Conservation (phyloP, 2,329 filamentous ascomycete species). For the Stagonosporopsis cucurbitacearum region DNA sequence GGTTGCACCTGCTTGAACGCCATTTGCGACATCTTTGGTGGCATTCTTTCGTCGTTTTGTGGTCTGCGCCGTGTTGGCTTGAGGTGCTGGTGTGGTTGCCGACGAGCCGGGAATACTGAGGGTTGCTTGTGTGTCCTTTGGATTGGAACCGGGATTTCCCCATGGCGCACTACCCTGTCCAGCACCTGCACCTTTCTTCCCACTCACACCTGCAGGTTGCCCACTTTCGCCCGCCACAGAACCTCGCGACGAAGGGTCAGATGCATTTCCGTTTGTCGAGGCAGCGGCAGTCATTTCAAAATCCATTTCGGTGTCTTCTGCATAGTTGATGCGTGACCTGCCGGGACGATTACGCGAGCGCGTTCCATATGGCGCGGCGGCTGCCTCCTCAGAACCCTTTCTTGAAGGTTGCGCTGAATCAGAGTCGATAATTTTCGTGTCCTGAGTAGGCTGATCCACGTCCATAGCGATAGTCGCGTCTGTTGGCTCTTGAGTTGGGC, state of each 20-base stretch:
- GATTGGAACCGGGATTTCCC: constrained; percentile 44
- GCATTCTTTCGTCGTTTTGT: constrained; percentile 85
- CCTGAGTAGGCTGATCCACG: constrained; percentile 37
- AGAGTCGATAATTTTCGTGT: constrained; percentile 36
- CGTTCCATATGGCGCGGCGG: constrained; percentile 81
- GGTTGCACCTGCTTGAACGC: constrained; percentile 44
- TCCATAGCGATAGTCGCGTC: constrained; percentile 38
- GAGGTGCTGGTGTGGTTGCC: constrained; percentile 58
- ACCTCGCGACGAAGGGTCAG: constrained; percentile 47
- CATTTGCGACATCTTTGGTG: constrained; percentile 44
- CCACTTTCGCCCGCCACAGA: constrained; percentile 43
- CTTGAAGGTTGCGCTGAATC: constrained; percentile 40
- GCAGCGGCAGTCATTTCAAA: constrained; percentile 70
- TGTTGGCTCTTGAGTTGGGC: constrained; percentile 31
- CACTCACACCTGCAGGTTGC: constrained; percentile 41
- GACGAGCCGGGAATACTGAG: constrained; percentile 63
- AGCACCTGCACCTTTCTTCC: constrained; percentile 49
- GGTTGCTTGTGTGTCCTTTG: constrained; percentile 44
- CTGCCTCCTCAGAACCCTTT: constrained; percentile 43
- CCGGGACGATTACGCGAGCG: constrained; percentile 88
- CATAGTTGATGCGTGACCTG: constrained; percentile 86
- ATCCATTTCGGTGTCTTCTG: constrained; percentile 91
- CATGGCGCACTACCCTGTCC: constrained; percentile 50
- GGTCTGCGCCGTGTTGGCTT: constrained; percentile 44
- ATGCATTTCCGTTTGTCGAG: constrained; percentile 63